Evolutionary conservation across 2,329 filamentous ascomycete genomes (phyloP), one percentile per base, ranked within the genome.

Genomic region (Hortaea werneckii): DNA sequence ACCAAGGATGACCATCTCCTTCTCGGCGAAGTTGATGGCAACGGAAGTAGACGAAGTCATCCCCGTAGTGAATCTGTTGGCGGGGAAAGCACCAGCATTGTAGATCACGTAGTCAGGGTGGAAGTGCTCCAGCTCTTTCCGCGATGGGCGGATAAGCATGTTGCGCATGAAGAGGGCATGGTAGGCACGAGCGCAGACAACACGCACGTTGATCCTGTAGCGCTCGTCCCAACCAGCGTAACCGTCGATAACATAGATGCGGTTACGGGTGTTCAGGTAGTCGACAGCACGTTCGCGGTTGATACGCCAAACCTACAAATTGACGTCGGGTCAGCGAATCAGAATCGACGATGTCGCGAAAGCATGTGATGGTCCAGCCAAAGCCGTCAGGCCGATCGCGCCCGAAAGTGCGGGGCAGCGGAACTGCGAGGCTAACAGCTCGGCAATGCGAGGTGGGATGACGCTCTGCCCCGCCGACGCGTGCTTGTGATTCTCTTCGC

Each of bases 151-250:
- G 76, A 98, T 98, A 65, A 98, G 85, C 92, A 98, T 98, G 79
- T 98, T 98, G 66, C 89, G 87, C 92, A 98, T 98, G 82, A 98
- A 98, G 55, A 98, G 81, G 52, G 92, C 92, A 79, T 98, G 92
- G 79, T 98, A 98, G 70, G 92, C 92, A 67, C 92, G 89, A 57
- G 92, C 92, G 74, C 92, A 98, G 65, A 98, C 89, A 55, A 98
- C 90, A 64, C 92, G 89, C 61, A 98, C 92, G 63, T 83, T 86
- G 74, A 98, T 96, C 58, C 89, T 80, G 78, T 98, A 98, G 69
- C 92, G 89, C 76, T 94, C 84, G 62, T 98, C 92, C 92, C 92
- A 98, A 68, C 92, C 92, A 57, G 92, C 92, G 67, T 83, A 98
- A 55, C 92, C 92, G 68, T 98, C 92, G 56, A 98, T 78, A 56